Base-by-base conservation (phyloP, 768 basidiomycete genomes). In the Podaxis sp. region DNA sequence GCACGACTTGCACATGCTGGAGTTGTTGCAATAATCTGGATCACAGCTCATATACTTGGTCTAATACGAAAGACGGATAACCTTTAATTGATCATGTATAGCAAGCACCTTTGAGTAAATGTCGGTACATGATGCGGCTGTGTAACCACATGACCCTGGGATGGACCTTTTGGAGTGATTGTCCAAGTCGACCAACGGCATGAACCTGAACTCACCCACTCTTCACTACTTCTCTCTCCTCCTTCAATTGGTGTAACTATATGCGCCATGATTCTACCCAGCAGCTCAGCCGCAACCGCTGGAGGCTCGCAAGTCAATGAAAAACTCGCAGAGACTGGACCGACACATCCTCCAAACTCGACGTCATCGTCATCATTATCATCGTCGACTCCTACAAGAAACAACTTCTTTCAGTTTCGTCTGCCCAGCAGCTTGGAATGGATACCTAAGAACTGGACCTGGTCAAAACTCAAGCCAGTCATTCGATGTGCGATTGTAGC, bases 401-500 rank as follows among this genome's bases (percentile, higher is more conserved):
- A 13, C n/a, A 37, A 37, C 42, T 10, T 11, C 4, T 44, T 23
- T 14, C 32, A 51, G 27, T 21, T 57, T 27, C 42, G 21, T 11
- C 27, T 61, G 5, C 58, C 59, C 27, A 23, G 28, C 13, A 42
- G 50, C 23, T 56, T 68, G 27, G 67, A 71, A 35, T 91, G 89
- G 89, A 80, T 89, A 21, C 75, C 78, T 1, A 73, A 71, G 14
- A 89, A 86, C 61, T 80, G 75, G 70, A 82, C 73, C 0, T 85
- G 82, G 80, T 71, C 81, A 16, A 85, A 82, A 65, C 61, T 85
- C 65, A 88, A 87, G 70, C 85, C 87, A 2, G 82, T 79, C 9
- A 73, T 91, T 40, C 82, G 90, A 57, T 82, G 83, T 63, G 81
- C 87, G 11, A 54, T 86, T 42, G 75, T 82, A 0, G 88, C 80